These are phyloP conservation scores for Cordyceps fumosorosea DNA, from an alignment of 2,329 filamentous ascomycete species.

Conservation along the genomic window DNA sequence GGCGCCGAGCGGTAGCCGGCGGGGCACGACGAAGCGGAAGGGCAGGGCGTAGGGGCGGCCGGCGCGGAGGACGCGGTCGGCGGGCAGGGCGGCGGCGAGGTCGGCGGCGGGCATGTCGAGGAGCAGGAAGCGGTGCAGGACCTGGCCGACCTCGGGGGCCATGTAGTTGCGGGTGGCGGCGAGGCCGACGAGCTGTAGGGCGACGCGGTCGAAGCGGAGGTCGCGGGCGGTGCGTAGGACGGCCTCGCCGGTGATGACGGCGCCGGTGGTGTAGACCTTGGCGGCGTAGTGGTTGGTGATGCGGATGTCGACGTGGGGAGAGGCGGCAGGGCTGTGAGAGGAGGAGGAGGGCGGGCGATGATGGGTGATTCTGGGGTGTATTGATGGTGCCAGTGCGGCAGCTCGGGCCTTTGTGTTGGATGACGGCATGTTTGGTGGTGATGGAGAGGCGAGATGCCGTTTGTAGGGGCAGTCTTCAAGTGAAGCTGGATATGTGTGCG, in stretches of 20 bases:
- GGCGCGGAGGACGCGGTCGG: not conserved
- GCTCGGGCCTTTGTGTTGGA: no score
- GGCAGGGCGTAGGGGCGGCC: conserved; percentile 1
- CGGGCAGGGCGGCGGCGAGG: not conserved
- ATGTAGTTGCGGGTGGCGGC: conserved; percentile 8
- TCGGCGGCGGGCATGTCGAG: conserved; percentile 1
- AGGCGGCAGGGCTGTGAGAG: no score
- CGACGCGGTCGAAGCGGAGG: not conserved
- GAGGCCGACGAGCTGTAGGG: conserved; percentile 4
- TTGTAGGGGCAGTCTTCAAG: no score
- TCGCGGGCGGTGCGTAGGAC: conserved; percentile 1
- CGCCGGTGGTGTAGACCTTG: not conserved
- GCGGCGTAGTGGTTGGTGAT: conserved; percentile 10
- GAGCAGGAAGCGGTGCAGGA: conserved; percentile 6
- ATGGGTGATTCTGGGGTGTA: no score
- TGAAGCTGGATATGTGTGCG: no score
- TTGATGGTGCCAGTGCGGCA: no score
- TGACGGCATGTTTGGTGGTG: no score
- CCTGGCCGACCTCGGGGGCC: conserved; percentile 4
- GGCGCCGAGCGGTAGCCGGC: not conserved
- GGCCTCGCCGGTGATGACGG: not conserved
- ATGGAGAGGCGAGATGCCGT: no score
- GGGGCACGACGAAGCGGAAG: conserved; percentile 5
- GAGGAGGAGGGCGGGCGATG: not conserved
- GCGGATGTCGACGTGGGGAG: not conserved